These are phyloP conservation scores for Trametes versicolor DNA, from an alignment of 1,284 basidiomycete species.

Conservation along the genomic window DNA sequence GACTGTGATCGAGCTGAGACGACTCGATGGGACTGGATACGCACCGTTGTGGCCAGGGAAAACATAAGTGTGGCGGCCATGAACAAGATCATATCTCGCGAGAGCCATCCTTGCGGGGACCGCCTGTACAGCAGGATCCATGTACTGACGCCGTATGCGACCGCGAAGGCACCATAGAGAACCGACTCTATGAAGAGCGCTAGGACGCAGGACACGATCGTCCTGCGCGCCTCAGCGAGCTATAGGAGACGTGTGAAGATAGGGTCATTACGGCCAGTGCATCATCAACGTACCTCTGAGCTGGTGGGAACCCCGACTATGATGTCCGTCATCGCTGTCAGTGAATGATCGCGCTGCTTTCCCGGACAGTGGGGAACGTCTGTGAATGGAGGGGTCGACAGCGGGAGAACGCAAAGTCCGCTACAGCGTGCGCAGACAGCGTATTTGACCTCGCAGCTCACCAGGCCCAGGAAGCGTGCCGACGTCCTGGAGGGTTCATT, in stretches of 20 bases:
- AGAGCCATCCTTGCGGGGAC: slow-evolving; percentile 12
- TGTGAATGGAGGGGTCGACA: not conserved
- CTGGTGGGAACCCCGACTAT: not conserved
- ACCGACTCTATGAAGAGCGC: slow-evolving; percentile 28
- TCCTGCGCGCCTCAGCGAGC: slow-evolving; percentile 9
- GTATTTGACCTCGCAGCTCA: slow-evolving; percentile 6
- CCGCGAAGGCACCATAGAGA: slow-evolving; percentile 22
- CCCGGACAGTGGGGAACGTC: not conserved
- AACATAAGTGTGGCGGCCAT: slow-evolving; percentile 23
- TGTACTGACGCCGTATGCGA: slow-evolving; percentile 19
- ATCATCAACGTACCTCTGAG: slow-evolving; percentile 1
- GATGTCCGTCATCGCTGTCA: slow-evolving; percentile 9
- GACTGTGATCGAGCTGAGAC: not conserved
- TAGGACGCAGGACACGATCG: slow-evolving; percentile 15
- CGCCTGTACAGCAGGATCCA: slow-evolving; percentile 22
- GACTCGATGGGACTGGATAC: not conserved
- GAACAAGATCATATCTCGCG: slow-evolving; percentile 22
- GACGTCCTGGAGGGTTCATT: slow-evolving; percentile 1
- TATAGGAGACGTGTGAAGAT: not conserved
- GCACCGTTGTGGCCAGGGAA: slow-evolving; percentile 18
- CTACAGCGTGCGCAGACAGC: not conserved
- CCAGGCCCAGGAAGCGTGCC: not conserved
- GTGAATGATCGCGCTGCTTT: not conserved
- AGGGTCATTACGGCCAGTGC: not conserved
- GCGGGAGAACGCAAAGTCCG: not conserved